Evolutionary conservation across 2,329 filamentous ascomycete species (phyloP), one percentile per base, ranked within the genome.

Genomic region (Fusarium stilboides): DNA sequence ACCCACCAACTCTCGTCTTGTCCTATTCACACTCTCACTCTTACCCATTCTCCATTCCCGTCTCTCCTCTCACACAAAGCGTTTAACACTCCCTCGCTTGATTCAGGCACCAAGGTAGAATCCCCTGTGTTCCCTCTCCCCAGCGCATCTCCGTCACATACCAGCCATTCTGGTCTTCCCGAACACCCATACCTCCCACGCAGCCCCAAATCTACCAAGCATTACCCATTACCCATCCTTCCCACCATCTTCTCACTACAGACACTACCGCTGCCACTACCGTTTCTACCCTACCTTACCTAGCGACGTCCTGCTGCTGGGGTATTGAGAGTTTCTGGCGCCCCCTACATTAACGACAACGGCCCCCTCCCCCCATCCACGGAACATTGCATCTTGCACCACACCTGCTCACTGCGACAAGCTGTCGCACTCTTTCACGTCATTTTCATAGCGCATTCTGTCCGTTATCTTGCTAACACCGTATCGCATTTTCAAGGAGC

Each of bases 341-440:
- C 68, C 53, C 59, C 66, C 59, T 74, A 74, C 71, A 71, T 72
- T 74, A 72, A 74, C 57, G 58, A 59, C 58, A 59, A 57, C 64
- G 39, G 62, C 69, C 64, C 62, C 62, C 57, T 56, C 49, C 57
- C 51, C 62, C 46, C 56, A 64, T 54, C 51, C 44, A 49, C 59
- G 46, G 62, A 63, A 70, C 71, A 73, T 65, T 70, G 71, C 65
- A 72, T 58, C 70, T 74, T 61, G 59, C 70, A 73, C 69, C 71
- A 68, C 68, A 64, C 68, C 62, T 66, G 56, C 59, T 62, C 60
- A 49, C 58, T 72, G 57, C 64, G 65, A 73, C 66, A 58, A 53
- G 54, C 61, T 72, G 71, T 69, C 67, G 71, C 69, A 54, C 64
- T 63, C 65, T 47, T 57, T 45, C 61, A 63, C 64, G 58, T 66